phyloP scores from a whole-genome alignment of 208 protist species.

The Trypanosoma mega region DNA sequence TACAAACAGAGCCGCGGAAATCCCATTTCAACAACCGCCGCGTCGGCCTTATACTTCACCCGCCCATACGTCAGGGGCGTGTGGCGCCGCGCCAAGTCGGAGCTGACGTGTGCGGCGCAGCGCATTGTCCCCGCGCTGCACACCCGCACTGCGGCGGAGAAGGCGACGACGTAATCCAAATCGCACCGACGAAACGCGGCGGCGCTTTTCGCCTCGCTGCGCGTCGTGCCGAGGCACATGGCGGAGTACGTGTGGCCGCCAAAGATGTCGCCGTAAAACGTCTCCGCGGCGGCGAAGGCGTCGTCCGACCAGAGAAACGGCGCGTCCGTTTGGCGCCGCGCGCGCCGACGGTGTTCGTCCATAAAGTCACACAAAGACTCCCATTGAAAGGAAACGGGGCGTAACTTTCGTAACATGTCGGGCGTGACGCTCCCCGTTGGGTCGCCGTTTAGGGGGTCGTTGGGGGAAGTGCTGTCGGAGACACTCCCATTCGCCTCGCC shows the following conservation, averaged over 20 bases:
- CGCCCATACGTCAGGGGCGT: constrained; percentile 72
- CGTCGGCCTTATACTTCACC: constrained; percentile 66
- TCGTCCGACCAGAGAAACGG: neutral
- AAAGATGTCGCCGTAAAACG: constrained; percentile 45
- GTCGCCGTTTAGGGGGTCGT: too few relatives aligned
- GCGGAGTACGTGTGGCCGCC: constrained; percentile 55
- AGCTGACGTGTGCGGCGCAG: constrained; percentile 51
- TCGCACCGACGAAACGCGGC: constrained; percentile 63
- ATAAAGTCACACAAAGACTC: too few relatives aligned
- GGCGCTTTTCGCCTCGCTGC: constrained; percentile 70
- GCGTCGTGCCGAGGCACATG: constrained; percentile 82
- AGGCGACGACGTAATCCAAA: constrained; percentile 72
- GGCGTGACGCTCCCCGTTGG: too few relatives aligned
- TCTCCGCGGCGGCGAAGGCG: constrained; percentile 5
- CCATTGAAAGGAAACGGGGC: too few relatives aligned
- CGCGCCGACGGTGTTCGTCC: neutral
- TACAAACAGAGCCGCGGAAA: constrained; percentile 47
- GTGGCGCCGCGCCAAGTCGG: constrained; percentile 39
- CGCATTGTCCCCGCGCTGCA: constrained; percentile 46
- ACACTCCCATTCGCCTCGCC: too few relatives aligned
- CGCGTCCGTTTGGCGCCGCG: neutral
- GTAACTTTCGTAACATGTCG: too few relatives aligned
- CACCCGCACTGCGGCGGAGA: constrained; percentile 52
- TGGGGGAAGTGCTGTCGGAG: too few relatives aligned
- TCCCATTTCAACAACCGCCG: constrained; percentile 44